Conservation (phyloP, 2,329 filamentous ascomycete genomes). For the Leptosphaerulina australis region DNA sequence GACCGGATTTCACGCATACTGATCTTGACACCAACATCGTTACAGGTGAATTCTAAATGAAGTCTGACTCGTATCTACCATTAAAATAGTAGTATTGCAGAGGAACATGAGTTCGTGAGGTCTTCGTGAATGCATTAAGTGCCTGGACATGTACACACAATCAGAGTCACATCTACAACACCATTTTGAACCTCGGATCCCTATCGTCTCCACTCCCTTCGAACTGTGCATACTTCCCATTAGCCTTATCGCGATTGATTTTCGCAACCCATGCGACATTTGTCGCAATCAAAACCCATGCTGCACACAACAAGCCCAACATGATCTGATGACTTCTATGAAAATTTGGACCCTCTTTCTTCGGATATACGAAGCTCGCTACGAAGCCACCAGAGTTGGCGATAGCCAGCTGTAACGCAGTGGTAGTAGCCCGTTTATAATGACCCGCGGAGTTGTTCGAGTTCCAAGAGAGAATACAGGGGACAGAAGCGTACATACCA, state of each 20-base stretch:
- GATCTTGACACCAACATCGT: not conserved
- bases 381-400: constrained; percentile 73
- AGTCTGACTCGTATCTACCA: too few relatives aligned
- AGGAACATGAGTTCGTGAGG: not conserved
- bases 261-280: constrained; percentile 69
- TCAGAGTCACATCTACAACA: constrained; percentile 52
- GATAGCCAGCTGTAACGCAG: constrained; percentile 68
- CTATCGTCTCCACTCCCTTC: constrained; percentile 66
- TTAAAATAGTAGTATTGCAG: too few relatives aligned
- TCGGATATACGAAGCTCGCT: constrained; percentile 67
- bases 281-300: constrained; percentile 67
- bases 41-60: too few relatives aligned
- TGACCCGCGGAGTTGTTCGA: constrained; percentile 72
- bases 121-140: not conserved
- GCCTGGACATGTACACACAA: not conserved
- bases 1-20: not conserved
- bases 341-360: constrained; percentile 62
- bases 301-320: constrained; percentile 63
- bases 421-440: constrained; percentile 72
- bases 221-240: constrained; percentile 64
- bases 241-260: constrained; percentile 66
- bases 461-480: constrained; percentile 68
- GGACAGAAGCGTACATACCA: constrained; percentile 68
- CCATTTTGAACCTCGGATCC: constrained; percentile 66
- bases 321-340: constrained; percentile 67